phyloP scores from a whole-genome alignment of 768 basidiomycete genomes.

The Phanerodontia chrysosporium region DNA sequence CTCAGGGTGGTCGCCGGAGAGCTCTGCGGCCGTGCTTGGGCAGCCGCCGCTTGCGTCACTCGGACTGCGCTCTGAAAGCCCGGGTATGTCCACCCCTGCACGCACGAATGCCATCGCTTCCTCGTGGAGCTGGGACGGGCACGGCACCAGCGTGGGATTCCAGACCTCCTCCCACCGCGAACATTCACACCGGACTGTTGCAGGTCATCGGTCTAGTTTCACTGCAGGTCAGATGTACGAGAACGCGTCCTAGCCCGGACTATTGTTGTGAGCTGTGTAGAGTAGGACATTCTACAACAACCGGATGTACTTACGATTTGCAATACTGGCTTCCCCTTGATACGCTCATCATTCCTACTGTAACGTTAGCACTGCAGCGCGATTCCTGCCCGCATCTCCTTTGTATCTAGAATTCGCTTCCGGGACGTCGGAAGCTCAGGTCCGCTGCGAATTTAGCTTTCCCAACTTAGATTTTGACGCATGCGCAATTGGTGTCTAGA shows the following conservation, averaged over 20 bases:
- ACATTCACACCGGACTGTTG: slow-evolving; percentile 7
- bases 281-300: neutral
- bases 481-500: neutral
- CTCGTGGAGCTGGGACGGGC: slow-evolving; percentile 17
- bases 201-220: slow-evolving; percentile 1
- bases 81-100: slow-evolving; percentile 15
- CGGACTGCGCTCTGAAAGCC: slow-evolving; percentile 15
- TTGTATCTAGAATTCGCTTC: neutral
- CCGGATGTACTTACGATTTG: neutral
- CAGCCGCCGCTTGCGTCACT: slow-evolving; percentile 19
- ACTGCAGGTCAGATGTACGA: neutral
- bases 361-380: neutral
- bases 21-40: neutral
- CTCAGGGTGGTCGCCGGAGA: neutral
- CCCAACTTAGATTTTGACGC: neutral
- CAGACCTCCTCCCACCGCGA: neutral
- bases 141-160: slow-evolving; percentile 1
- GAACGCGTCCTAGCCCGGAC: neutral
- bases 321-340: neutral
- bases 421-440: neutral
- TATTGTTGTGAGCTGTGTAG: neutral
- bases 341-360: neutral
- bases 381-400: neutral
- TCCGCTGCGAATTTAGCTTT: neutral
- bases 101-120: slow-evolving; percentile 16